These are phyloP conservation scores for Colletotrichum viniferum DNA, from an alignment of 2,329 filamentous ascomycete genomes.

Conservation along the genomic window DNA sequence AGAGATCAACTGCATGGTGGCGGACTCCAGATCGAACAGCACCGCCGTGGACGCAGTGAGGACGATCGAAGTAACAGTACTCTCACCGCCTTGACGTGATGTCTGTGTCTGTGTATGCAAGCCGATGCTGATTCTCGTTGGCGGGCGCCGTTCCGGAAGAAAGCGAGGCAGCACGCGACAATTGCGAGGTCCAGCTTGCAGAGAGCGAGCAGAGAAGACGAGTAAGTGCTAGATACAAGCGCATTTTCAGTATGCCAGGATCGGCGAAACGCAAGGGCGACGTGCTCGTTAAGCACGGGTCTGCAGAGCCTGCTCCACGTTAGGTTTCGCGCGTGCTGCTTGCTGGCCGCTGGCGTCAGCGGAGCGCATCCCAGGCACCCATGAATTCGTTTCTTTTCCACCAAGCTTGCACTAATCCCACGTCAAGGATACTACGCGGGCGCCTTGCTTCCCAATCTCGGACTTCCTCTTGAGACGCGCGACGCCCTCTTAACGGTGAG, in stretches of 20 bases:
- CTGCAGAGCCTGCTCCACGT: neutral
- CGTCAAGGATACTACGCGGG: neutral
- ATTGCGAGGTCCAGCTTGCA: neutral
- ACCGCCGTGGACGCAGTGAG: neutral
- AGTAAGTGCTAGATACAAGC: neutral
- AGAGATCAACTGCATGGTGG: neutral
- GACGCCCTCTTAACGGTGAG: neutral
- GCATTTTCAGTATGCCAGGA: neutral
- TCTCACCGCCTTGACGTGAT: neutral
- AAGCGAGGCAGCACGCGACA: neutral
- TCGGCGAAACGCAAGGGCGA: neutral
- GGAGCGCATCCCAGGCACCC: neutral
- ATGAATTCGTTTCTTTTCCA: neutral
- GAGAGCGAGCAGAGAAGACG: neutral
- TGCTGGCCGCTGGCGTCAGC: neutral
- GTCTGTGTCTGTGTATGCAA: neutral
- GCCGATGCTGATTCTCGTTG: neutral
- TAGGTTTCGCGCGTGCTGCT: neutral
- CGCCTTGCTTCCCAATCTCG: neutral
- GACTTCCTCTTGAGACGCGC: neutral
- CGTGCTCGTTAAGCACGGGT: neutral
- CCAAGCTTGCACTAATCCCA: neutral
- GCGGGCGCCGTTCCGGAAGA: neutral
- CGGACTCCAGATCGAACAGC: neutral
- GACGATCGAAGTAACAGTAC: neutral